Conservation (phyloP, 345 rosid genomes). For the Adansonia digitata region DNA sequence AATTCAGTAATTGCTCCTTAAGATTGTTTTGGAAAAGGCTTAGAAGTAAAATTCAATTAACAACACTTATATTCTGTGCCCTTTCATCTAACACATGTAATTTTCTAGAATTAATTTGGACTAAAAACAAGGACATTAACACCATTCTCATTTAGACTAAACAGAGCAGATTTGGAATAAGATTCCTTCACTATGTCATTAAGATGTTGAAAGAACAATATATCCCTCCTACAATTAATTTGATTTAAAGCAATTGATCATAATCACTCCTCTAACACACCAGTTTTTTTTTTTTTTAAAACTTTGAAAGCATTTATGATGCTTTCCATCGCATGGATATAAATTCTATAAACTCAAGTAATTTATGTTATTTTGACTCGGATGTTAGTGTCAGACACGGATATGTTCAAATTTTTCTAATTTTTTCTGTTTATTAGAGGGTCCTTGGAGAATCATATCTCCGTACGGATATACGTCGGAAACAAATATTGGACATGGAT, state of each 20-base stretch:
- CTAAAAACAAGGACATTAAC: background rate
- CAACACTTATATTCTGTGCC: background rate
- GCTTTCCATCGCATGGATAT: background rate
- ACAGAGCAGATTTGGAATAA: background rate
- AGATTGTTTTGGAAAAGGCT: background rate
- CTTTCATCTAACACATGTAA: background rate
- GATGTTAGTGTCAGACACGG: too few relatives aligned
- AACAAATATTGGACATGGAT: too few relatives aligned
- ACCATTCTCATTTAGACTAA: background rate
- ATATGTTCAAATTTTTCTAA: too few relatives aligned
- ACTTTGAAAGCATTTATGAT: slow-evolving; percentile 5
- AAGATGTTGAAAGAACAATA: background rate
- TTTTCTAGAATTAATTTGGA: background rate
- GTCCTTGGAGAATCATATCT: too few relatives aligned
- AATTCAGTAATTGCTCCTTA: too few relatives aligned
- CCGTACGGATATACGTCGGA: too few relatives aligned
- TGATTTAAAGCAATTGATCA: background rate
- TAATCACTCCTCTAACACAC: background rate
- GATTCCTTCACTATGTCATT: background rate
- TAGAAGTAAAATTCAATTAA: background rate
- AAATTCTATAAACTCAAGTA: slow-evolving; percentile 5
- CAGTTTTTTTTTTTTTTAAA: background rate
- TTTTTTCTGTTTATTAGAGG: too few relatives aligned
- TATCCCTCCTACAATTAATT: background rate
- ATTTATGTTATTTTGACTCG: too few relatives aligned